A percentile compares a stretch with the other conserved stretches of the same genome.
Conservation (phyloP, 164 flowering plant species). For the Nymphaea colorata region DNA sequence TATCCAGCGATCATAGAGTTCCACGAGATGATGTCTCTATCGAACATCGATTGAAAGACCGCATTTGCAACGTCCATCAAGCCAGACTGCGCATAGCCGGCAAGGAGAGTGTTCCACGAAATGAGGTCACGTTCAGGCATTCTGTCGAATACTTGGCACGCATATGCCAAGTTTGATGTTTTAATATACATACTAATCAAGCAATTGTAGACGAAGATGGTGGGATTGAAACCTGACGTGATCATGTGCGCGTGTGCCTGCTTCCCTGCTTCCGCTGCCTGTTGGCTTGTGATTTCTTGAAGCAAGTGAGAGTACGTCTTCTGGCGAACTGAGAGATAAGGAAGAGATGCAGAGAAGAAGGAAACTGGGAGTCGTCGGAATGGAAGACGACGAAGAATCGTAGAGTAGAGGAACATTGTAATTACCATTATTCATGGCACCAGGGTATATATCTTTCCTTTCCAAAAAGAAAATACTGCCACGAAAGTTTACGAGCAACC, state of each 20-base stretch:
- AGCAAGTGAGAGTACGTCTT: constrained; percentile 47
- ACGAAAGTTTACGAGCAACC: too few relatives aligned
- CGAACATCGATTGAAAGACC: constrained; percentile 49
- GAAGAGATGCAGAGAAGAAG: too few relatives aligned
- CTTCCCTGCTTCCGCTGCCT: constrained; percentile 29
- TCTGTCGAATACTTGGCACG: constrained; percentile 47
- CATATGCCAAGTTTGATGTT: constrained; percentile 31
- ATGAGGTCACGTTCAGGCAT: constrained; percentile 50
- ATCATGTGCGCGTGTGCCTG: constrained; percentile 66
- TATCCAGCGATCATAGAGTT: constrained; percentile 66
- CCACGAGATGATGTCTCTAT: constrained; percentile 65
- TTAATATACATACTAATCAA: constrained; percentile 52
- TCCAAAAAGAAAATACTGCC: too few relatives aligned
- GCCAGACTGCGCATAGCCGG: constrained; percentile 30
- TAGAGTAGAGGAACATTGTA: too few relatives aligned
- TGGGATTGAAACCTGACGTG: constrained; percentile 50
- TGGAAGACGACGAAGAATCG: too few relatives aligned
- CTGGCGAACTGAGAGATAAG: background rate
- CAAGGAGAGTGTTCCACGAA: constrained; percentile 63
- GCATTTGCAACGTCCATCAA: constrained; percentile 29
- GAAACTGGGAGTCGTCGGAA: too few relatives aligned
- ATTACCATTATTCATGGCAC: too few relatives aligned
- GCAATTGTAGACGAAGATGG: constrained; percentile 61
- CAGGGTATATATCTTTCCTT: too few relatives aligned
- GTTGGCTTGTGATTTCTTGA: constrained; percentile 39